Evolutionary conservation across 768 basidiomycete genomes (phyloP).

Genomic region (Hygrophoropsis aurantiaca): DNA sequence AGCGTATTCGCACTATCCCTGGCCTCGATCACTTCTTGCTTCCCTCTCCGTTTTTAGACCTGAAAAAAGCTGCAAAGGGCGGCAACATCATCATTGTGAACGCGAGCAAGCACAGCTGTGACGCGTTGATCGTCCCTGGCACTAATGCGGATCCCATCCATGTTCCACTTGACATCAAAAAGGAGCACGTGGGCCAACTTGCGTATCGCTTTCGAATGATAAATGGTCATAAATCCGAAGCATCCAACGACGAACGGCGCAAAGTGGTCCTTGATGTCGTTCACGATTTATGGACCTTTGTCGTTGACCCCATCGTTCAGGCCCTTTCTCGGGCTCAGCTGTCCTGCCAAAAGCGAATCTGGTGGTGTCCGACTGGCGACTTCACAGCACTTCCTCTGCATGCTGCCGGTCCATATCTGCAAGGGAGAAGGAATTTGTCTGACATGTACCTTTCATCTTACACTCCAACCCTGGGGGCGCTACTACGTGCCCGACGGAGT

Average conservation of each 20-base stretch:
- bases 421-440: background rate
- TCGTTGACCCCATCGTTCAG: background rate
- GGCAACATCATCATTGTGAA: conserved; percentile 19
- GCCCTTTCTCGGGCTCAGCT: background rate
- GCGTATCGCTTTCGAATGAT: background rate
- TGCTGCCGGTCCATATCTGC: background rate
- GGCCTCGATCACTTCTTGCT: conserved; percentile 12
- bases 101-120: conserved; percentile 7
- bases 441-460: background rate
- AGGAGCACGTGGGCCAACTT: background rate
- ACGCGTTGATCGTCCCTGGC: conserved; percentile 12
- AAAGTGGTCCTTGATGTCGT: background rate
- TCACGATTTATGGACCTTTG: background rate
- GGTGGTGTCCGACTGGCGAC: background rate
- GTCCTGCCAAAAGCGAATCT: background rate
- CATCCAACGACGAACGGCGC: too few relatives aligned
- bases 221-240: too few relatives aligned
- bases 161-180: conserved; percentile 5
- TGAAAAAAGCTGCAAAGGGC: conserved; percentile 7
- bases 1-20: conserved; percentile 9
- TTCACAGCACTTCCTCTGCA: background rate
- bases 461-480: background rate
- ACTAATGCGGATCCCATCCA: conserved; percentile 4
- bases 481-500: background rate
- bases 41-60: conserved; percentile 4